Evolutionary conservation across 495 filamentous ascomycete genomes (phyloP).

Genomic region (Aspergillus coremiiformis): DNA sequence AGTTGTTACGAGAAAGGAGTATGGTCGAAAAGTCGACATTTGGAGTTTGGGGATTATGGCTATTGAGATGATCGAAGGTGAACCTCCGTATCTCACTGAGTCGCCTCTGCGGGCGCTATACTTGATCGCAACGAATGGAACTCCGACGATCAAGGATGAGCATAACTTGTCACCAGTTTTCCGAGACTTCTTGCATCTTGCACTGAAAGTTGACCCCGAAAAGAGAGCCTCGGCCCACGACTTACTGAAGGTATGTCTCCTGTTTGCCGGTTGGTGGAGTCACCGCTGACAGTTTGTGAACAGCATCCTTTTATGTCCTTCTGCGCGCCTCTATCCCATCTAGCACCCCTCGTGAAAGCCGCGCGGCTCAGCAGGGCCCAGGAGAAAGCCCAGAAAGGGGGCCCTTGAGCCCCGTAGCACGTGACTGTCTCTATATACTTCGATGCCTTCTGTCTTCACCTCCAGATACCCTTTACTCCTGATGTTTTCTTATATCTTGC

Average conservation of each 20-base stretch:
- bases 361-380: constrained; percentile 75
- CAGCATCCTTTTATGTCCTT: constrained; percentile 85
- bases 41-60: constrained; percentile 99
- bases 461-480: constrained; percentile 38
- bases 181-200: constrained; percentile 81
- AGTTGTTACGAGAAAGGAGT: constrained; percentile 94
- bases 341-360: constrained; percentile 78
- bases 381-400: constrained; percentile 66
- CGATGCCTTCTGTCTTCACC: constrained; percentile 29
- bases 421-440: constrained; percentile 19
- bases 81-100: constrained; percentile 94
- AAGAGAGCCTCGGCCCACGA: constrained; percentile 93
- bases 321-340: constrained; percentile 65
- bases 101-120: constrained; percentile 89
- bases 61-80: constrained; percentile 99
- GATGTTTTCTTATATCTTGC: constrained; percentile 25
- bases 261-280: not conserved
- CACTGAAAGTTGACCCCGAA: constrained; percentile 92
- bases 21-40: constrained; percentile 96
- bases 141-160: constrained; percentile 90
- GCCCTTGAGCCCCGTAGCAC: constrained; percentile 23
- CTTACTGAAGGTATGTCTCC: constrained; percentile 68
- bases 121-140: constrained; percentile 95
- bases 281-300: constrained; percentile 22
- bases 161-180: constrained; percentile 72